Conservation (phyloP, 2,329 filamentous ascomycete species). For the Thielaviopsis populi region DNA sequence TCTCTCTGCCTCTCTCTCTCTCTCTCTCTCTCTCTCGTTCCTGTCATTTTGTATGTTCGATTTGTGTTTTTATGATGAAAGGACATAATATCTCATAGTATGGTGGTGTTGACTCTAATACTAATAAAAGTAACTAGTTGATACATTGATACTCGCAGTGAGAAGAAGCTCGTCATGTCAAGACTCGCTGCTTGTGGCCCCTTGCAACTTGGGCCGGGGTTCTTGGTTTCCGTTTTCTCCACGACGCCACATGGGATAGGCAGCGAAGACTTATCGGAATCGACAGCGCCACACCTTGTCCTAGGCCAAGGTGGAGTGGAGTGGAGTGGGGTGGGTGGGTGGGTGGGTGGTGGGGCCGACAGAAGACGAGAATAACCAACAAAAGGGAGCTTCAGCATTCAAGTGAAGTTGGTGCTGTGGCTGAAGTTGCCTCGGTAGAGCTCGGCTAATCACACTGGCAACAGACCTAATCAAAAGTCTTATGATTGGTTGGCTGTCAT, state of each 20-base stretch:
- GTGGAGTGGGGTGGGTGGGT: no score
- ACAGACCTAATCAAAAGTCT: slow-evolving; percentile 10
- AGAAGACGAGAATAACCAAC: no score
- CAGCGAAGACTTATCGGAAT: background rate
- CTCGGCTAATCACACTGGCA: slow-evolving; percentile 16
- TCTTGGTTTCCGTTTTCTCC: background rate
- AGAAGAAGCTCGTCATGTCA: background rate
- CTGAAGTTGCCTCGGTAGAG: slow-evolving; percentile 16
- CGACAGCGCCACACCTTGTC: background rate
- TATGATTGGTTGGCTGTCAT: slow-evolving; percentile 15
- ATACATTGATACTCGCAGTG: no score
- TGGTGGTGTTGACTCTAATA: background rate
- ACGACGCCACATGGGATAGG: background rate
- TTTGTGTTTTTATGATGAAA: background rate
- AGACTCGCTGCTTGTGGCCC: background rate
- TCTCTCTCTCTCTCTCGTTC: background rate
- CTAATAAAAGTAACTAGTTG: background rate
- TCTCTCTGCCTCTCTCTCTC: background rate
- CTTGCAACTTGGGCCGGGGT: background rate
- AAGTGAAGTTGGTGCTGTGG: slow-evolving; percentile 2
- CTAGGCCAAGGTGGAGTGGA: background rate
- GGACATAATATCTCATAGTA: no score
- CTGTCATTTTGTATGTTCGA: background rate
- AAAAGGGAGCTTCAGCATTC: background rate
- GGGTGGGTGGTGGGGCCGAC: no score